Evolutionary conservation across 2,329 filamentous ascomycete genomes (phyloP).

Genomic region (Endoconidiophora polonica): DNA sequence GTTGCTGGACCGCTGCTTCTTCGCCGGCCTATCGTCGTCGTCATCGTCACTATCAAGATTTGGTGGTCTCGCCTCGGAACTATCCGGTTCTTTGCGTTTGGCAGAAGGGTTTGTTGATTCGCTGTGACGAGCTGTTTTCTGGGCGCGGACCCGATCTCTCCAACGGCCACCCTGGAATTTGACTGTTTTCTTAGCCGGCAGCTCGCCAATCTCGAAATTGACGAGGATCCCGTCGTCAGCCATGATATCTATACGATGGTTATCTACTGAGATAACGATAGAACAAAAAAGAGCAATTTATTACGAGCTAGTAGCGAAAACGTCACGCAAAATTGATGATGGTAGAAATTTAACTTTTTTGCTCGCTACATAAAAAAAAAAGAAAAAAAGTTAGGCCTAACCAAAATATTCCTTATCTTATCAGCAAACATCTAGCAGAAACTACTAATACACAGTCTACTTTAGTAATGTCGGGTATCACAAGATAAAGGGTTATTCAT

Average conservation of each 20-base stretch:
- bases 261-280: not conserved
- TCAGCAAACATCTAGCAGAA: not conserved
- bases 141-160: conserved; percentile 53
- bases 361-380: not conserved
- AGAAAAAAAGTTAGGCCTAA: conserved; percentile 3
- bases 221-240: conserved; percentile 89
- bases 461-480: no score
- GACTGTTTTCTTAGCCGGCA: conserved; percentile 41
- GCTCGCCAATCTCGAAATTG: conserved; percentile 69
- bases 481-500: no score
- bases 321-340: not conserved
- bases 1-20: conserved; percentile 17
- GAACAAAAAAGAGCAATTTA: no score
- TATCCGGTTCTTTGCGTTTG: conserved; percentile 22
- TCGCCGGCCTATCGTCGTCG: conserved; percentile 15
- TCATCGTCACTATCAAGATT: conserved; percentile 10
- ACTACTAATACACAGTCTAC: no score
- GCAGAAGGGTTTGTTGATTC: conserved; percentile 15
- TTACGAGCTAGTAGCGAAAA: no score
- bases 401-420: conserved; percentile 4
- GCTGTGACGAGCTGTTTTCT: conserved; percentile 5
- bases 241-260: conserved; percentile 33
- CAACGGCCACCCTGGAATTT: conserved; percentile 82
- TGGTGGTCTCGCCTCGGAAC: conserved; percentile 23
- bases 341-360: not conserved